A percentile compares a stretch with the other conserved stretches of the same genome.
Conservation (phyloP, 768 basidiomycete species). For the Clavaria fumosa region DNA sequence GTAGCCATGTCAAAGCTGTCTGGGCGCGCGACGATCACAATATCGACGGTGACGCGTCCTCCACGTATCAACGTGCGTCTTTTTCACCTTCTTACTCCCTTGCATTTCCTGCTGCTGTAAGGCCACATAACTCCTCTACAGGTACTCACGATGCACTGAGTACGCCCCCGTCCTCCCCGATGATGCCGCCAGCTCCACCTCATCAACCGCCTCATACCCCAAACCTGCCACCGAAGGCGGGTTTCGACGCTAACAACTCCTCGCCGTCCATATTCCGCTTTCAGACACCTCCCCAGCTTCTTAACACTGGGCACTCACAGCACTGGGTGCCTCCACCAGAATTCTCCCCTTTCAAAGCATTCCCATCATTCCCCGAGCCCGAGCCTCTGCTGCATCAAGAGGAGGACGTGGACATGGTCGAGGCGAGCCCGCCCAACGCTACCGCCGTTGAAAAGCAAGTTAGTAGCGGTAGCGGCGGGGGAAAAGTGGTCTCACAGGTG, state of each 20-base stretch:
- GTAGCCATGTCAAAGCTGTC: conserved; percentile 32
- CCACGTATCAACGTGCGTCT: conserved; percentile 54
- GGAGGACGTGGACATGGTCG: conserved; percentile 73
- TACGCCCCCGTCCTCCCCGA: too few species aligned
- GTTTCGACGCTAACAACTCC: too few species aligned
- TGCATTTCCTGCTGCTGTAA: conserved; percentile 6
- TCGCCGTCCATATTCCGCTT: conserved; percentile 57
- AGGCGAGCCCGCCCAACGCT: conserved; percentile 42
- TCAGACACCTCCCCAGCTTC: conserved; percentile 19
- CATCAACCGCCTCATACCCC: conserved; percentile 24
- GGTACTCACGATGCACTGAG: conserved; percentile 28
- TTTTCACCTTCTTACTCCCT: conserved; percentile 4
- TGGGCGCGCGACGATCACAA: too few species aligned
- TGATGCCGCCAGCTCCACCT: conserved; percentile 30
- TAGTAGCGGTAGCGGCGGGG: conserved; percentile 28
- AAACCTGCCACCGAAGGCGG: conserved; percentile 50
- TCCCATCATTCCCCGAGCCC: conserved; percentile 28
- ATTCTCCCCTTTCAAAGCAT: conserved; percentile 44
- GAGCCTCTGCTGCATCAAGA: conserved; percentile 32
- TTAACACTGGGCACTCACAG: conserved; percentile 33
- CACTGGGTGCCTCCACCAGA: conserved; percentile 54
- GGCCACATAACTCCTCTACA: conserved; percentile 9
- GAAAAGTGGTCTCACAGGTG: too few species aligned
- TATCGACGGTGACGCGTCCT: conserved; percentile 29
- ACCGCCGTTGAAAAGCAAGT: conserved; percentile 24